Conservation (phyloP, 2,329 filamentous ascomycete genomes). For the Periconia macrospinosa region DNA sequence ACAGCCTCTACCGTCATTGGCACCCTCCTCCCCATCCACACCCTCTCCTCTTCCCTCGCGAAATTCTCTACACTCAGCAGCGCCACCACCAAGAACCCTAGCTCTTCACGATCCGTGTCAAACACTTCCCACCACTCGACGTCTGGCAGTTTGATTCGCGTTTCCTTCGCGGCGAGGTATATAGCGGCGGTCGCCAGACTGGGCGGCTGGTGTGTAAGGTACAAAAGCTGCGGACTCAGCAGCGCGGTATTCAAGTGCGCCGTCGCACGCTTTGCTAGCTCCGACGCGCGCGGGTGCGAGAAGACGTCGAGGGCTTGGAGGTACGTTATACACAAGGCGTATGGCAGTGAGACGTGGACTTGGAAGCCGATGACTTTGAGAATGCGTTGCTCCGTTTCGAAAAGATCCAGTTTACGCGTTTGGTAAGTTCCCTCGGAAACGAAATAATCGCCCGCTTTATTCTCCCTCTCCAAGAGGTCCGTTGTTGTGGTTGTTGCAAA, state of each 20-base stretch:
- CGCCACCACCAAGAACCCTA: conserved; percentile 88
- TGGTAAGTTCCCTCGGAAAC: conserved; percentile 75
- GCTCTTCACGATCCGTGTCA: conserved; percentile 89
- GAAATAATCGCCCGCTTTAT: conserved; percentile 50
- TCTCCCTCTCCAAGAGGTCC: conserved; percentile 21
- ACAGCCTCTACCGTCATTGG: conserved; percentile 62
- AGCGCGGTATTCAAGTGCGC: conserved; percentile 85
- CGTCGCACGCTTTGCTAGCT: conserved; percentile 66
- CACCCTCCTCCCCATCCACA: conserved; percentile 55
- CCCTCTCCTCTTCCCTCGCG: conserved; percentile 61
- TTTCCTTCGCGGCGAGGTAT: conserved; percentile 82
- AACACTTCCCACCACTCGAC: conserved; percentile 98
- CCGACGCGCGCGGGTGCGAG: conserved; percentile 44
- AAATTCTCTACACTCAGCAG: conserved; percentile 78
- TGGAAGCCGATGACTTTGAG: conserved; percentile 78
- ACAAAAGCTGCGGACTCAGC: conserved; percentile 84
- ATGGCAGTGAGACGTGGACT: conserved; percentile 81
- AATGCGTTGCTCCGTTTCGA: conserved; percentile 76
- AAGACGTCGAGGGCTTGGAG: conserved; percentile 83
- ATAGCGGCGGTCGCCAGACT: conserved; percentile 84
- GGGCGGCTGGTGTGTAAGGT: conserved; percentile 88
- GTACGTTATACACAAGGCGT: conserved; percentile 86
- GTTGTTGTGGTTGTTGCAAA: too few species aligned
- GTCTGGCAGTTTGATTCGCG: conserved; percentile 75
- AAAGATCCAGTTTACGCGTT: conserved; percentile 63